Evolutionary conservation across 306 rosid species (phyloP).

Genomic region (Prinsepia uniflora): DNA sequence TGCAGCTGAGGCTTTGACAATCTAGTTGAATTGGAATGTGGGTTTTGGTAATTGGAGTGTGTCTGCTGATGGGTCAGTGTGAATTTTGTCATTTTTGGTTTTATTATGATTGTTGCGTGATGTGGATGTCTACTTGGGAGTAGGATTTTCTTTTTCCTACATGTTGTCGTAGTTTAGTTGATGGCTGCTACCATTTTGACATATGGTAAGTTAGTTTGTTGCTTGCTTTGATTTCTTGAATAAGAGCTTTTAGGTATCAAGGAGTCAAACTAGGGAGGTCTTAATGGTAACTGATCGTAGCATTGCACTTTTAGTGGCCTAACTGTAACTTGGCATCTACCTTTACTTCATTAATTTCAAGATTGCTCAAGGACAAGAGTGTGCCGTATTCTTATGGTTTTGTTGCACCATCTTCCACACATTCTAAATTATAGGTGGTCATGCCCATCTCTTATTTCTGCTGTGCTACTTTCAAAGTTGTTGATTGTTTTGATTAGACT

Average conservation of each 20-base stretch:
- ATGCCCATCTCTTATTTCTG: slow-evolving; percentile 15
- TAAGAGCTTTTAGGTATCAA: slow-evolving; percentile 20
- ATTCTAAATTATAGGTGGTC: slow-evolving; percentile 15
- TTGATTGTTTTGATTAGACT: slow-evolving; percentile 9
- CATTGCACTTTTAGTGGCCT: slow-evolving; percentile 29
- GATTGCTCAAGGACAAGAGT: slow-evolving; percentile 29
- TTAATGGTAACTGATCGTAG: slow-evolving; percentile 34
- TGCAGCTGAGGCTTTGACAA: slow-evolving; percentile 17
- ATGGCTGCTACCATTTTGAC: slow-evolving; percentile 9
- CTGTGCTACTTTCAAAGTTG: neutral
- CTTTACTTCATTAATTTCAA: slow-evolving; percentile 23
- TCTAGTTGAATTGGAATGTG: slow-evolving; percentile 25
- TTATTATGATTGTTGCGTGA: slow-evolving; percentile 4
- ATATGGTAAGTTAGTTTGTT: slow-evolving; percentile 28
- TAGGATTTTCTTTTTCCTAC: slow-evolving; percentile 31
- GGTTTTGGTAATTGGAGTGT: slow-evolving; percentile 18
- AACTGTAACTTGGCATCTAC: slow-evolving; percentile 20
- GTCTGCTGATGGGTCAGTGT: slow-evolving; percentile 27
- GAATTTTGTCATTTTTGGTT: slow-evolving; percentile 10
- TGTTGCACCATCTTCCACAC: slow-evolving; percentile 23
- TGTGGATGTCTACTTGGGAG: slow-evolving; percentile 5
- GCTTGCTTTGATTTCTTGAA: slow-evolving; percentile 15
- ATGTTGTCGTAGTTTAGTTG: slow-evolving; percentile 7
- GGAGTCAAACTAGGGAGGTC: slow-evolving; percentile 42
- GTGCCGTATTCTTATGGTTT: slow-evolving; percentile 24